Evolutionary conservation across 2,329 filamentous ascomycete genomes (phyloP).

Genomic region (Didymella pinodella): DNA sequence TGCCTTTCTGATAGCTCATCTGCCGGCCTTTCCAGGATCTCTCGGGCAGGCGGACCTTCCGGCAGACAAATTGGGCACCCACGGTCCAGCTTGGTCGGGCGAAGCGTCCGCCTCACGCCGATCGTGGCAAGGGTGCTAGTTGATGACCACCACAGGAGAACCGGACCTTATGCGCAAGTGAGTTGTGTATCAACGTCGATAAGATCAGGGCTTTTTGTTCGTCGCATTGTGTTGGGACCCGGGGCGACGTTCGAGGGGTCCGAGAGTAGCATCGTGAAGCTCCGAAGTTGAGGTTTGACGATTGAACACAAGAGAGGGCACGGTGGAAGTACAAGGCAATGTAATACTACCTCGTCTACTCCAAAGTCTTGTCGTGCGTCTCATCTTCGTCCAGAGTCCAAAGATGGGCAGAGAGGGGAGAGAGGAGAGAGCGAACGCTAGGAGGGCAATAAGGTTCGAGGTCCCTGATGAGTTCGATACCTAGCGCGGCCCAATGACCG

Average conservation of each 20-base stretch:
- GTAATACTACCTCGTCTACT: background rate
- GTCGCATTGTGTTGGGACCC: background rate
- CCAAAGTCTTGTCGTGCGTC: background rate
- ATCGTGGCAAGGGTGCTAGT: background rate
- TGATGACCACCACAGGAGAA: background rate
- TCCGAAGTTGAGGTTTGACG: background rate
- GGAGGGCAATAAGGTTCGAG: background rate
- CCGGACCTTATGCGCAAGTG: background rate
- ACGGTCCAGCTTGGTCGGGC: background rate
- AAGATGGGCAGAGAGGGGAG: background rate
- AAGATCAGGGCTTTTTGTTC: background rate
- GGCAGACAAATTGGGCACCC: background rate
- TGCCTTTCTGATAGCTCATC: background rate
- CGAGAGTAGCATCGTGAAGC: background rate
- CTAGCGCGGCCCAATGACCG: background rate
- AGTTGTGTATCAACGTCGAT: background rate
- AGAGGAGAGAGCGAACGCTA: background rate
- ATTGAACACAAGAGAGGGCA: background rate
- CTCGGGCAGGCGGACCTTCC: background rate
- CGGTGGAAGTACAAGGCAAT: background rate
- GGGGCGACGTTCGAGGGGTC: background rate
- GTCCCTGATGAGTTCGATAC: background rate
- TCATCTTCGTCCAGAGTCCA: background rate
- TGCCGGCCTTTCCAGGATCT: too few relatives aligned
- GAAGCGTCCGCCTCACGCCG: background rate